Evolutionary conservation across 441 rosid genomes (phyloP), one percentile per base, ranked within the genome.

Genomic region (Macaranga tanarius): DNA sequence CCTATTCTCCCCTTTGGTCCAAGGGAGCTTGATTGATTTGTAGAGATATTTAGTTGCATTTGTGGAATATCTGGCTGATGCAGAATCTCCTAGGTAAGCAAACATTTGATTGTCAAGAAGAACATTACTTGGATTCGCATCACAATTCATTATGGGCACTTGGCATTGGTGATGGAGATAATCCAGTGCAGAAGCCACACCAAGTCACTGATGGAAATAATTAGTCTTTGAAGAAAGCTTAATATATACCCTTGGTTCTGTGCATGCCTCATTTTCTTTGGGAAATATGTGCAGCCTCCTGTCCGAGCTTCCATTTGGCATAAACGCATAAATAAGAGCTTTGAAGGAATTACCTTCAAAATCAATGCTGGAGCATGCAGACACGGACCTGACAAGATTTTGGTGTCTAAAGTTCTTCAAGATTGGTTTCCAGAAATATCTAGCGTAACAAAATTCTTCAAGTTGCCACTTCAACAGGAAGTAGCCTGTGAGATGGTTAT

Each of bases 141-240:
- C 73, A 62, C 56, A 59, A 38, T 57, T 65, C 23, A 57, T 7
- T n/a, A 42, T 17, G 1, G 23, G 51, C 26, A 47, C n/a, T 34
- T 47, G 66, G 23, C 13, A 58, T 11, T 28, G 65, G 5, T 71
- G 31, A 60, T 42, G 52, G 9, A 65, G 55, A 25, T 70, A 70
- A 58, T 70, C 73, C 13, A 42, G 54, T 25, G 69, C 44, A 31
- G 3, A 31, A 51, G 11, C 70, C 59, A 47, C 45, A n/a, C n/a
- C n/a, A n/a, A n/a, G n/a, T 28, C 31, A 28, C 3, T 1, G 3
- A 28, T 28, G 31, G 31, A 28, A 1, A 28, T 28, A 28, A 1
- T 28, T 28, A 28, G 31, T 28, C 31, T 28, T 28, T 28, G 31
- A 28, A 28, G 31, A 28, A 28, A 28, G 31, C 31, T 28, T 28